Conservation (phyloP, 305 asterid genomes). For the Lippia alba region DNA sequence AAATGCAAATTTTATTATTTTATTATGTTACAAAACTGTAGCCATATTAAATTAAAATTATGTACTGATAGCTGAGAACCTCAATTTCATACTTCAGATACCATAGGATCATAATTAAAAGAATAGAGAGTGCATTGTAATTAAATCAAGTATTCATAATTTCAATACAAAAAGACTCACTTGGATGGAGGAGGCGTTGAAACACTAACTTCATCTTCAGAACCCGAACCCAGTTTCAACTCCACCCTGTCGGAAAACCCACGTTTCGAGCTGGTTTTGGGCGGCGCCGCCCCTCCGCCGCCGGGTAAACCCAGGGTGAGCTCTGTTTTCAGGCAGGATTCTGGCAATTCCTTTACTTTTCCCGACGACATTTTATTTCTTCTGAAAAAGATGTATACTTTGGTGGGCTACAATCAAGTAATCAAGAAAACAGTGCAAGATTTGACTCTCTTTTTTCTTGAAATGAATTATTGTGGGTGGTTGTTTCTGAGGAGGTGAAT, state of each 20-base stretch:
- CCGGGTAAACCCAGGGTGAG: constrained; percentile 77
- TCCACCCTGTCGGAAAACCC: constrained; percentile 48
- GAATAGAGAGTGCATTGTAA: too few relatives aligned
- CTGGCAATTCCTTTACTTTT: constrained; percentile 26
- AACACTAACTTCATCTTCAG: constrained; percentile 43
- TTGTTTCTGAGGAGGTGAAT: constrained; percentile 3
- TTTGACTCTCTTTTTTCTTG: background rate
- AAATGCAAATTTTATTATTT: too few relatives aligned
- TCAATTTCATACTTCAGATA: too few relatives aligned
- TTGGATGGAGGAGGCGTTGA: constrained; percentile 39
- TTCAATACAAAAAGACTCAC: constrained; percentile 20
- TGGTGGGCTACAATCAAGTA: background rate
- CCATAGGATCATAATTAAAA: too few relatives aligned
- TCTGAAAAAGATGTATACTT: background rate
- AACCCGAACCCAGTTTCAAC: constrained; percentile 39
- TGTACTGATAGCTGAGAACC: too few relatives aligned
- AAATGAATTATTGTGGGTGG: background rate
- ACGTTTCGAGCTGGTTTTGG: constrained; percentile 56
- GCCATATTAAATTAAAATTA: too few relatives aligned
- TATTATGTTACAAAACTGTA: too few relatives aligned
- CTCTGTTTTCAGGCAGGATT: constrained; percentile 61
- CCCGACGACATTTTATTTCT: constrained; percentile 36
- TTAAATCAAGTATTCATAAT: too few relatives aligned
- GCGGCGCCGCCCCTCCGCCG: constrained; percentile 46
- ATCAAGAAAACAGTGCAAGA: constrained; percentile 2